Percentiles rank a stretch among this genome's conserved stretches.
These are phyloP conservation scores for Fusarium sp. DNA, from an alignment of 2,329 filamentous ascomycete genomes.

Conservation along the genomic window DNA sequence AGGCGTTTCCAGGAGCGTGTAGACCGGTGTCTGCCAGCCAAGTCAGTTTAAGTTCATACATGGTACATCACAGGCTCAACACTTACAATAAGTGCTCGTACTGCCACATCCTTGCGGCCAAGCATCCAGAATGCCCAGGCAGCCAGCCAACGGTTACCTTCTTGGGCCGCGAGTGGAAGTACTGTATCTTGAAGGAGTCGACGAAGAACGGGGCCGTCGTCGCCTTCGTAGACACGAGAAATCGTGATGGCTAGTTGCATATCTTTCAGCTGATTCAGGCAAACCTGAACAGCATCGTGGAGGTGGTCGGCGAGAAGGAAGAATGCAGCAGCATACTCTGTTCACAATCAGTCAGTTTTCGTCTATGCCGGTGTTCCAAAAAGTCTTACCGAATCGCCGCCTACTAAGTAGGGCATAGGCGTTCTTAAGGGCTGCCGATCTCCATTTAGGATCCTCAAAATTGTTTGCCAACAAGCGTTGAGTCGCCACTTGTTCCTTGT, in stretches of 20 bases:
- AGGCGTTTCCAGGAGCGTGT: conserved; percentile 77
- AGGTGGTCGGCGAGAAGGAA: conserved; percentile 91
- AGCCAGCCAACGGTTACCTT: conserved; percentile 92
- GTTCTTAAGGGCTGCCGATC: conserved; percentile 91
- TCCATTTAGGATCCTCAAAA: conserved; percentile 89
- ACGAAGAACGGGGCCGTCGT: conserved; percentile 79
- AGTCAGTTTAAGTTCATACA: conserved; percentile 5
- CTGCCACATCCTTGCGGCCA: conserved; percentile 83
- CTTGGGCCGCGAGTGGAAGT: conserved; percentile 79
- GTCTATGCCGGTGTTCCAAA: background rate
- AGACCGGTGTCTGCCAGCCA: conserved; percentile 76
- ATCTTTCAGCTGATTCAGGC: conserved; percentile 88
- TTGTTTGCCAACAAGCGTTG: conserved; percentile 87
- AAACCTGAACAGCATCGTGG: conserved; percentile 86
- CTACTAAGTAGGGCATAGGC: conserved; percentile 95
- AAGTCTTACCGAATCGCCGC: conserved; percentile 79
- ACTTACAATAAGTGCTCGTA: conserved; percentile 83
- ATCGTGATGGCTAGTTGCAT: conserved; percentile 91
- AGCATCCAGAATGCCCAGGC: conserved; percentile 98
- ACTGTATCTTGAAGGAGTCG: conserved; percentile 84
- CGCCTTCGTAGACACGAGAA: conserved; percentile 88
- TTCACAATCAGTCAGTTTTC: conserved; percentile 56
- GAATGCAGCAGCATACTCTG: conserved; percentile 94
- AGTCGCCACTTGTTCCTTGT: conserved; percentile 86
- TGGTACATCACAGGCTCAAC: no score